Percentiles rank a stretch among this genome's conserved stretches.
Evolutionary conservation across 2,329 filamentous ascomycete genomes (phyloP).

Genomic region (Emmonsiellopsis sp.): DNA sequence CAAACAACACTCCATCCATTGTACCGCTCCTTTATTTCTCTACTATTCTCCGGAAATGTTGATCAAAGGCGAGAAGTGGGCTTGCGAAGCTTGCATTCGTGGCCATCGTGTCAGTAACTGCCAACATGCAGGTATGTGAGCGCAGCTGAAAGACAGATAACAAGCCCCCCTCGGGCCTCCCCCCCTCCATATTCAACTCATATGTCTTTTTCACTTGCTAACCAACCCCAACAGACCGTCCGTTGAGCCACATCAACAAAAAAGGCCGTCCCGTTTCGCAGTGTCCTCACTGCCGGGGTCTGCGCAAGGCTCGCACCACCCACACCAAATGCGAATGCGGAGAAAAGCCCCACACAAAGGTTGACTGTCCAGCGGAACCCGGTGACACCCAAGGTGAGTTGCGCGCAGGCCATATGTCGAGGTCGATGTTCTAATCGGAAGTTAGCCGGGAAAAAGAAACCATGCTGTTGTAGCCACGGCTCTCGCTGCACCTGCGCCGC

Average conservation of each 20-base stretch:
- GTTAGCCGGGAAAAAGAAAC: constrained; percentile 8
- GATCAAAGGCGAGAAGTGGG: constrained; percentile 17
- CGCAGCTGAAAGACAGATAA: constrained; percentile 12
- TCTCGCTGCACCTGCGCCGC: constrained; percentile 14
- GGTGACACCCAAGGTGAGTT: constrained; percentile 25
- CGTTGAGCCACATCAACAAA: constrained; percentile 89
- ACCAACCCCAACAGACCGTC: constrained; percentile 56
- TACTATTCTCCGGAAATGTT: constrained; percentile 9
- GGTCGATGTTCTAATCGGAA: constrained; percentile 1
- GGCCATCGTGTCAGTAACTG: constrained; percentile 98
- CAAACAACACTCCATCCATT: not conserved
- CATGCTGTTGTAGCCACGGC: constrained; percentile 13
- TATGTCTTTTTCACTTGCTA: constrained; percentile 8
- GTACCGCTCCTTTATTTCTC: not conserved
- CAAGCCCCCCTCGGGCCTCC: constrained; percentile 6
- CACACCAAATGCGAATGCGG: constrained; percentile 97
- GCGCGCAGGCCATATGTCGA: not conserved
- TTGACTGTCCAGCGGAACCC: constrained; percentile 24
- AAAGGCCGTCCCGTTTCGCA: constrained; percentile 96
- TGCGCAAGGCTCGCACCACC: constrained; percentile 90
- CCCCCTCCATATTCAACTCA: constrained; percentile 10
- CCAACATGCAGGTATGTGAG: constrained; percentile 76
- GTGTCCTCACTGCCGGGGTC: constrained; percentile 90
- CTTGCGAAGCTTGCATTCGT: constrained; percentile 77
- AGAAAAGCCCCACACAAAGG: constrained; percentile 55